Conservation (phyloP, 2,329 filamentous ascomycete genomes). For the Fusarium globosum region DNA sequence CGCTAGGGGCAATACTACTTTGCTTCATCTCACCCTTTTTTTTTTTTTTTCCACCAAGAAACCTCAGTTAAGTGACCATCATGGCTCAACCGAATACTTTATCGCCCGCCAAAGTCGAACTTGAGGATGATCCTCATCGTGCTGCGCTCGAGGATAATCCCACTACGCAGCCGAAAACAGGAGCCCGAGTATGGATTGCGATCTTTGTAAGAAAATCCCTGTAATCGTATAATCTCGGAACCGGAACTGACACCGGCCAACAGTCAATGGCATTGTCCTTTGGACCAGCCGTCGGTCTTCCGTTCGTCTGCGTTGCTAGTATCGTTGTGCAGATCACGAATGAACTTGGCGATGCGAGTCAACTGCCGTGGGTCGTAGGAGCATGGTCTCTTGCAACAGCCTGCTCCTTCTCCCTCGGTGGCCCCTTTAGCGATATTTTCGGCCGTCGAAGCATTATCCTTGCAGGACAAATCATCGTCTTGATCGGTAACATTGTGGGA, state of each 20-base stretch:
- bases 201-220: conserved; percentile 3
- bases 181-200: background rate
- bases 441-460: conserved; percentile 14
- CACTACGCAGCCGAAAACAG: background rate
- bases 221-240: background rate
- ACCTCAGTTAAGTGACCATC: background rate
- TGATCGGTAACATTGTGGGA: conserved; percentile 18
- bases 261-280: conserved; percentile 25
- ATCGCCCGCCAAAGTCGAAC: background rate
- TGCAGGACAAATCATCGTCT: background rate
- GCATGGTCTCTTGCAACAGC: conserved; percentile 13
- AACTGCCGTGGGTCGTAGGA: conserved; percentile 16
- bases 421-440: conserved; percentile 15
- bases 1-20: background rate
- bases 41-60: too few species aligned
- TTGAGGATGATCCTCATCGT: conserved; percentile 23
- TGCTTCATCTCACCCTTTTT: background rate
- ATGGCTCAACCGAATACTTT: background rate
- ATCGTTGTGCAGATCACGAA: conserved; percentile 14
- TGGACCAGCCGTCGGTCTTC: conserved; percentile 3
- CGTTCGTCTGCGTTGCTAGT: background rate
- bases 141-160: conserved; percentile 23
- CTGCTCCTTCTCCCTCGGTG: conserved; percentile 23
- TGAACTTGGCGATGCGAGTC: background rate
- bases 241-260: background rate